These are phyloP conservation scores for Citeromyces matritensis DNA, from an alignment of 805 yeast species.

Conservation along the genomic window DNA sequence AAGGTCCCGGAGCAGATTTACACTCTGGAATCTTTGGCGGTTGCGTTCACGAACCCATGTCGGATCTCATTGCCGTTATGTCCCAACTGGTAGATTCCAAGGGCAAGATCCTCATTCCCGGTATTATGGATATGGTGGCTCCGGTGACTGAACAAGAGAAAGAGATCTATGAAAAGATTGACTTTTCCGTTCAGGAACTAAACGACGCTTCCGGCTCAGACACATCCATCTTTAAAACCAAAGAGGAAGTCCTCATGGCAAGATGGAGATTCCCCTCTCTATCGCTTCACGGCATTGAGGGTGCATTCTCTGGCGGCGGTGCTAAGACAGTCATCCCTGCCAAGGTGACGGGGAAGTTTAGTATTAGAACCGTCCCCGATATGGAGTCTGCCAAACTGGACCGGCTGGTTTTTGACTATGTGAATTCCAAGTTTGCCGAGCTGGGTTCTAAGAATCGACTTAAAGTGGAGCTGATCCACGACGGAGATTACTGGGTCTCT, in stretches of 20 bases:
- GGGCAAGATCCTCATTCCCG: conserved; percentile 81
- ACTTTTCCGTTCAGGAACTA: conserved; percentile 71
- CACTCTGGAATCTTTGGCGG: conserved; percentile 98
- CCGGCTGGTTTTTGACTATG: conserved; percentile 58
- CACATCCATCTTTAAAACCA: conserved; percentile 62
- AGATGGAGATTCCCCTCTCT: conserved; percentile 98
- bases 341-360: conserved; percentile 84
- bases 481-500: conserved; percentile 92
- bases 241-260: conserved; percentile 84
- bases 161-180: conserved; percentile 69
- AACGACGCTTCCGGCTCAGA: conserved; percentile 81
- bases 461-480: conserved; percentile 71
- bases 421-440: conserved; percentile 47
- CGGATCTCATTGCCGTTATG: conserved; percentile 73
- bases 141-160: conserved; percentile 76
- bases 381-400: conserved; percentile 72
- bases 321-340: conserved; percentile 98
- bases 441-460: conserved; percentile 67
- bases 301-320: conserved; percentile 89
- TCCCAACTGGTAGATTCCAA: conserved; percentile 61
- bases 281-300: conserved; percentile 94
- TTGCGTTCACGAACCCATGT: conserved; percentile 92
- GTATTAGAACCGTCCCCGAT: conserved; percentile 94
- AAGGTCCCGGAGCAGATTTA: conserved; percentile 93
- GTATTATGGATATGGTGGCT: conserved; percentile 89